Base-by-base conservation (phyloP, 1,284 basidiomycete genomes). In the Taiwanofungus camphoratus region DNA sequence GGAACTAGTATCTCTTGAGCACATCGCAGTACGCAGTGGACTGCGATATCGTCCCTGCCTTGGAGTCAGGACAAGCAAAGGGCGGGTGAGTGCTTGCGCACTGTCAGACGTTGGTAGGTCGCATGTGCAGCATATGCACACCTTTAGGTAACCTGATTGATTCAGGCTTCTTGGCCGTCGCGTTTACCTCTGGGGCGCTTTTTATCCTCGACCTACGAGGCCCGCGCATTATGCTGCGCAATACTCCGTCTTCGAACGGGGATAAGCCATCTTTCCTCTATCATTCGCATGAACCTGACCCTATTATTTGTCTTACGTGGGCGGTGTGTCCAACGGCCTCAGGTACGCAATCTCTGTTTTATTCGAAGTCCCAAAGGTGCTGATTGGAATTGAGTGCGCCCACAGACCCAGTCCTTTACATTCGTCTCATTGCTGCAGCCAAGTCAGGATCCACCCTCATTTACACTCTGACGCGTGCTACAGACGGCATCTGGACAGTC, bases 91-190 rank as follows among this genome's bases (percentile, higher is more conserved):
- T 3, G 68, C 76, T 13, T 78, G 70, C 53, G 77, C 81, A 2
- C 61, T 87, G 12, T 82, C 82, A 1, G 79, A 88, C 58, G 75
- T 83, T 42, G 87, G 84, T 86, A 13, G 27, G 44, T 42, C 24
- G 29, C 24, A 39, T 35, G 13, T 16, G 19, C 11, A 23, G 3
- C 11, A 3, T 9, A n/a, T 5, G 16, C 18, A 15, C 16, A n/a
- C n/a, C n/a, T n/a, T n/a, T n/a, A n/a, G n/a, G 8, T 29, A 8
- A 29, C n/a, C 9, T 29, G n/a, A 9, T n/a, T 33, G 32, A 22
- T 8, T 22, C 52, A 87, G 88, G 88, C 3, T 88, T 92, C 58
- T 64, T 89, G 29, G 84, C 87, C 1, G 70, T 81, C 2, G 77
- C 81, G 1, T 89, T 84, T 56, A 59, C 62, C 4, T 73, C 75